A percentile compares a stretch with the other conserved stretches of the same genome.
Conservation (phyloP, 2,329 filamentous ascomycete species). For the Ophiostoma himal-ulmi region DNA sequence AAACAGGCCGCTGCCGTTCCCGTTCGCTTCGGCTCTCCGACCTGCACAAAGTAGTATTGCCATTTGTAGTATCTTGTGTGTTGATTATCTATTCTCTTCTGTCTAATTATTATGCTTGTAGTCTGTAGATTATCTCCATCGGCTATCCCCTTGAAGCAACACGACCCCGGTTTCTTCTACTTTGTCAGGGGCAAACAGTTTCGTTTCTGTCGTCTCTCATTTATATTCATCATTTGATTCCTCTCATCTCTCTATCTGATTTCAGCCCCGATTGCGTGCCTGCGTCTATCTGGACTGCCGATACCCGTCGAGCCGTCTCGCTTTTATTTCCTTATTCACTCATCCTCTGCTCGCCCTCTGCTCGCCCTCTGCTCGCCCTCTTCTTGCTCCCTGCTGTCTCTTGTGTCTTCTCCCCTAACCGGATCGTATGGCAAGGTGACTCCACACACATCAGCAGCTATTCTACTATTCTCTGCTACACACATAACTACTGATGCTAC, state of each 20-base stretch:
- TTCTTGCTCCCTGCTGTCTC: background rate
- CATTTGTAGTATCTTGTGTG: background rate
- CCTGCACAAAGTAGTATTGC: background rate
- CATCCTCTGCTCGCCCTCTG: background rate
- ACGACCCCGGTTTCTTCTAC: slow-evolving; percentile 4
- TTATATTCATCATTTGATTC: slow-evolving; percentile 1
- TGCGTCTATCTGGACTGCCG: background rate
- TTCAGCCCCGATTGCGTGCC: background rate
- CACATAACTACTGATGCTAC: background rate
- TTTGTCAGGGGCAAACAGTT: slow-evolving; percentile 2
- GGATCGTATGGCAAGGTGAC: background rate
- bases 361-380: background rate
- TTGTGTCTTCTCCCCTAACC: background rate
- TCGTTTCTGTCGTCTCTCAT: background rate
- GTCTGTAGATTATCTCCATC: background rate
- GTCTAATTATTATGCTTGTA: background rate
- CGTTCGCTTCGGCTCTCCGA: background rate
- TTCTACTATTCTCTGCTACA: background rate
- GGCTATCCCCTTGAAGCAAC: background rate
- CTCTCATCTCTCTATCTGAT: background rate
- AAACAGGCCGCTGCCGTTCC: background rate
- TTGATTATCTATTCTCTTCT: background rate
- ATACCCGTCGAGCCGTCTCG: background rate
- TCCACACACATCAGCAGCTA: slow-evolving; percentile 4
- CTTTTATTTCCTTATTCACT: background rate